These are phyloP conservation scores for Gonapodya sp. DNA, from an alignment of 192 early-diverging fungal species.

Conservation along the genomic window DNA sequence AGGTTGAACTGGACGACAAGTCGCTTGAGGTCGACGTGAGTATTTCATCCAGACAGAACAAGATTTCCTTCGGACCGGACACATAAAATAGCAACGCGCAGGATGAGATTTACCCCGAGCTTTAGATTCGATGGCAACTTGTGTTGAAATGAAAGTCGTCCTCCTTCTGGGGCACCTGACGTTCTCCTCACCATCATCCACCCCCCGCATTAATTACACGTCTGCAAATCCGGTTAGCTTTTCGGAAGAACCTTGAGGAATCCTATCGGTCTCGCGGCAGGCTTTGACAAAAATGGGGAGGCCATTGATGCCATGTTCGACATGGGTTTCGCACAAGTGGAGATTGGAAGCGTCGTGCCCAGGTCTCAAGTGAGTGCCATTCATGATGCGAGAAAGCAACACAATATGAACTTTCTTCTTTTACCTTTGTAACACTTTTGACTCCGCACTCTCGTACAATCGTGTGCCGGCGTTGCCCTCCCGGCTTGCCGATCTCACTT, in stretches of 20 bases:
- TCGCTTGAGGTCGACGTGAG: conserved; percentile 39
- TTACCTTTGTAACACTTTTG: neutral
- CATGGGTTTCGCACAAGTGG: conserved; percentile 83
- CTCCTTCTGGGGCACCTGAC: too few relatives aligned
- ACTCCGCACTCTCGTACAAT: neutral
- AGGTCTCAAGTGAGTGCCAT: conserved; percentile 49
- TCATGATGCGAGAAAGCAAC: conserved; percentile 7
- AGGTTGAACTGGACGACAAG: conserved; percentile 32
- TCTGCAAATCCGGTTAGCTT: too few relatives aligned
- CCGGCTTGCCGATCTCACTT: neutral
- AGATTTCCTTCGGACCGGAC: neutral
- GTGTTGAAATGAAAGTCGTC: too few relatives aligned
- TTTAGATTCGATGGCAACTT: too few relatives aligned
- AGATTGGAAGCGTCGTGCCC: conserved; percentile 83
- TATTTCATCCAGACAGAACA: neutral
- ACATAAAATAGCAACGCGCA: too few relatives aligned
- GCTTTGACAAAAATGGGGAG: conserved; percentile 86
- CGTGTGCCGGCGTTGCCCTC: neutral
- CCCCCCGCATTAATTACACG: too few relatives aligned
- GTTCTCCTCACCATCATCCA: too few relatives aligned
- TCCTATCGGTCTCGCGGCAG: conserved; percentile 80
- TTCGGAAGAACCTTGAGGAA: conserved; percentile 65
- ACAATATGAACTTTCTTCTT: conserved; percentile 15
- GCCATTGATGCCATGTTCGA: conserved; percentile 73
- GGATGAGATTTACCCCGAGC: too few relatives aligned